Evolutionary conservation across 1,284 basidiomycete genomes (phyloP), one percentile per base, ranked within the genome.

Genomic region (Trametes versicolor): DNA sequence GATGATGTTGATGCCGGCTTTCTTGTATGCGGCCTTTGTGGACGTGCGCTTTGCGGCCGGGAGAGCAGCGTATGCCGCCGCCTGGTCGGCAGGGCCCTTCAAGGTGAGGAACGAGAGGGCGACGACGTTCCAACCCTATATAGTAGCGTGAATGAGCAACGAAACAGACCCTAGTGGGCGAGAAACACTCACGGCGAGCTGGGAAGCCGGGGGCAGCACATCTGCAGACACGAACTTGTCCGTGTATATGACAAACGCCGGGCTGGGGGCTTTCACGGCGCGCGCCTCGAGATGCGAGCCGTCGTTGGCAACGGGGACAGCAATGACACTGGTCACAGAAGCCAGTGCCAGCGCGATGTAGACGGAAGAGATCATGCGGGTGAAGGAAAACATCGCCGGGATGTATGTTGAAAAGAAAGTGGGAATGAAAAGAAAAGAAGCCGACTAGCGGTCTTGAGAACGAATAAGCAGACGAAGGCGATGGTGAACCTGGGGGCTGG

Each of bases 1-100:
- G 36, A 85, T 74, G 41, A 85, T 68, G 60, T 79, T 82, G 69
- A 85, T 81, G 5, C 82, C 83, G 1, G 83, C 83, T 32, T 75
- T 72, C 21, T 74, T 73, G 69, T 85, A 85, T 55, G 80, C 73
- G 8, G 77, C 70, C 56, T 82, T 76, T 72, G 81, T 76, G 48
- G 74, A 62, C n/a, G 71, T 63, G n/a, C 82, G 78, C 25, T 77
- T 19, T 17, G 48, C 60, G 13, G 64, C 55, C 34, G 64, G n/a
- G 53, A 66, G 61, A 1, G 17, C 27, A 17, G 60, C 60, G 48
- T 21, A 66, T 12, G 60, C 60, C 8, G 21, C 37, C 1, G 60
- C 65, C 45, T 66, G 65, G 58, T 66, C 65, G 53, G 27, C 23
- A 2, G 65, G 15, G n/a, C 61, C 65, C 4, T 29, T 19, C 6